phyloP scores from a whole-genome alignment of 495 filamentous ascomycete species.

The Penicillium nucicola region DNA sequence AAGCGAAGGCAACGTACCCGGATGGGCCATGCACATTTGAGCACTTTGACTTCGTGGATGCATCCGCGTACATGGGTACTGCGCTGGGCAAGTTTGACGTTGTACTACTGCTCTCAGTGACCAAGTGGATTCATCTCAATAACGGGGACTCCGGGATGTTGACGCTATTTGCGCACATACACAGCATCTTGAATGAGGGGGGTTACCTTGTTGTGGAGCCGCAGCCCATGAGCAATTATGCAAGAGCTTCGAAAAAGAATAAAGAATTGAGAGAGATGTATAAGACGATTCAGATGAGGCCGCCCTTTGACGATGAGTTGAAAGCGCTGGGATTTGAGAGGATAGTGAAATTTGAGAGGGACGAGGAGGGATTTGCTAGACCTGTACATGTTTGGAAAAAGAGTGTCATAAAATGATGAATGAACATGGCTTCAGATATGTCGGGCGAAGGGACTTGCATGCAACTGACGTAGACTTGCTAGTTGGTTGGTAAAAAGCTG shows the following conservation, averaged over 20 bases:
- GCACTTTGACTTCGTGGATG: constrained; percentile 47
- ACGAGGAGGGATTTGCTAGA: constrained; percentile 28
- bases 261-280: constrained; percentile 30
- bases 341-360: constrained; percentile 23
- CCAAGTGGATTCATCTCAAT: constrained; percentile 29
- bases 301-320: constrained; percentile 25
- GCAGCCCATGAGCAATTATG: constrained; percentile 32
- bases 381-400: constrained; percentile 30
- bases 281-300: constrained; percentile 24
- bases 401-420: constrained; percentile 11
- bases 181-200: constrained; percentile 23
- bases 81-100: constrained; percentile 29
- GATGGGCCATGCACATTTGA: constrained; percentile 28
- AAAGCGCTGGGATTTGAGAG: constrained; percentile 25
- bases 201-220: constrained; percentile 28
- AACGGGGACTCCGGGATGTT: constrained; percentile 27
- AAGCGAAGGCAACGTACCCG: constrained; percentile 26
- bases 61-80: constrained; percentile 49
- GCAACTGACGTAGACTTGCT: not conserved
- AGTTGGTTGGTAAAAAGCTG: constrained; percentile 1
- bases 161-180: constrained; percentile 23
- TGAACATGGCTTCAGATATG: constrained; percentile 10
- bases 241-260: constrained; percentile 26
- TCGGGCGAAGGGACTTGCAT: constrained; percentile 8
- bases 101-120: constrained; percentile 27